These are phyloP conservation scores for Casuarina glauca DNA, from an alignment of 306 rosid species.

Conservation along the genomic window DNA sequence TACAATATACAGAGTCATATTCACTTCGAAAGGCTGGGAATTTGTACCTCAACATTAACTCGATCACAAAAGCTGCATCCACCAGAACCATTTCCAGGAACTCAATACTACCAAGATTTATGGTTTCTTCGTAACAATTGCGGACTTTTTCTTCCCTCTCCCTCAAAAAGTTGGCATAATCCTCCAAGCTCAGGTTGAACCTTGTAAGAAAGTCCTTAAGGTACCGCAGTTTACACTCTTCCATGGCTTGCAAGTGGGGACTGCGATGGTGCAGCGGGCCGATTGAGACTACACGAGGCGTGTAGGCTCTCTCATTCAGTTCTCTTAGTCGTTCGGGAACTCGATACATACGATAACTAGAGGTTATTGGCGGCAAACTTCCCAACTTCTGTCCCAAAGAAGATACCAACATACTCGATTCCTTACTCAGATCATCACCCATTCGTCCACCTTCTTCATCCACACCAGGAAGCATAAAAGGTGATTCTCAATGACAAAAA, in stretches of 20 bases:
- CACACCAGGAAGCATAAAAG: too few species aligned
- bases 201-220: not conserved
- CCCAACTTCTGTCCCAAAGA: slow-evolving; percentile 4
- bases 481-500: too few species aligned
- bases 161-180: not conserved
- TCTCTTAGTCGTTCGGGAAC: not conserved
- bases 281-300: slow-evolving; percentile 14
- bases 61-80: slow-evolving; percentile 9
- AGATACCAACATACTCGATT: too few species aligned
- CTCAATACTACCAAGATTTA: not conserved
- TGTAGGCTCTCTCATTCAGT: not conserved
- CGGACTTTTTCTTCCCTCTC: not conserved
- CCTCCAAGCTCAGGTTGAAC: not conserved
- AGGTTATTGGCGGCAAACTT: not conserved
- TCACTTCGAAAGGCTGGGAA: not conserved
- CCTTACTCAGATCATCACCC: not conserved
- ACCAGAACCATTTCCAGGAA: not conserved
- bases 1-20: slow-evolving; percentile 3
- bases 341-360: not conserved
- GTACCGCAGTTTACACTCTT: not conserved
- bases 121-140: not conserved
- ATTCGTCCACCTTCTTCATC: too few species aligned
- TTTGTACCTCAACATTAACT: slow-evolving; percentile 1
- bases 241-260: not conserved
- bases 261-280: slow-evolving; percentile 1